A percentile compares a stretch with the other conserved stretches of the same genome.
Conservation (phyloP, 2,329 filamentous ascomycete species). For the Metarhizium sp. region DNA sequence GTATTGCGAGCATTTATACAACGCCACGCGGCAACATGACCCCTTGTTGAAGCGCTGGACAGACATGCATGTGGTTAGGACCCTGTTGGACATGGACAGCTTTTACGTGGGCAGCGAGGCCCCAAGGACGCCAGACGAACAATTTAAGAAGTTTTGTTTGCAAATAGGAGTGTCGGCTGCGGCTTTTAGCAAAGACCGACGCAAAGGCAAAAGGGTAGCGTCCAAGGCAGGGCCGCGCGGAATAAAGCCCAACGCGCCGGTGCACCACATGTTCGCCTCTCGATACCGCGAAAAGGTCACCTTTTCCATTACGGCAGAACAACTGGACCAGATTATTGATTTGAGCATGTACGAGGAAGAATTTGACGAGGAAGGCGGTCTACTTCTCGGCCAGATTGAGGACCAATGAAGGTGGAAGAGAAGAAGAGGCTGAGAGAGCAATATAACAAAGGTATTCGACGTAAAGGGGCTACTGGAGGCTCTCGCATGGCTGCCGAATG, state of each 20-base stretch:
- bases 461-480: background rate
- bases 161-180: constrained; percentile 26
- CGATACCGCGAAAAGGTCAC: background rate
- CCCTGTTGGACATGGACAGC: constrained; percentile 17
- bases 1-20: constrained; percentile 31
- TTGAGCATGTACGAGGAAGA: constrained; percentile 7
- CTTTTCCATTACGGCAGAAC: background rate
- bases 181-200: background rate
- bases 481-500: constrained; percentile 11
- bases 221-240: constrained; percentile 12
- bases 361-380: constrained; percentile 9
- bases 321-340: background rate
- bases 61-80: constrained; percentile 28
- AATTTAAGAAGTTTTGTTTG: constrained; percentile 25
- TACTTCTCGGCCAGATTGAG: constrained; percentile 9
- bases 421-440: constrained; percentile 1
- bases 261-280: constrained; percentile 25
- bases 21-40: constrained; percentile 11
- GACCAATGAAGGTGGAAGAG: constrained; percentile 10
- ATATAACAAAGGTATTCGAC: background rate
- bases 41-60: constrained; percentile 17
- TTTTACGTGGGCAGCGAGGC: constrained; percentile 26
- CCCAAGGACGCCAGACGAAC: constrained; percentile 22
- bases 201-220: constrained; percentile 10
- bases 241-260: constrained; percentile 19